phyloP scores from a whole-genome alignment of 768 basidiomycete species.

The Exidia glandulosa region DNA sequence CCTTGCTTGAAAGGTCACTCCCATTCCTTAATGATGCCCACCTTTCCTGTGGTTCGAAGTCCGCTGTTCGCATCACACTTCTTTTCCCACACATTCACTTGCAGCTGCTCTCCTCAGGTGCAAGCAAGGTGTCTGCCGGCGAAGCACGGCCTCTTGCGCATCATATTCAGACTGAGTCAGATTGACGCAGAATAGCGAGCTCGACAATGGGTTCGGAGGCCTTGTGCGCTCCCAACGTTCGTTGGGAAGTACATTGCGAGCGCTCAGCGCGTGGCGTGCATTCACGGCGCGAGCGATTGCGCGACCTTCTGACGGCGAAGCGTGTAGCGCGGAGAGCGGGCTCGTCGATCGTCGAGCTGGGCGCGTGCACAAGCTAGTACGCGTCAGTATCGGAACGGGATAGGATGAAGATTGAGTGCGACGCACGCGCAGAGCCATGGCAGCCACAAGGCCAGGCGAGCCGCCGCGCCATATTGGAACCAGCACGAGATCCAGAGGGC shows the following conservation, averaged over 20 bases:
- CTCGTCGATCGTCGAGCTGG: constrained; percentile 19
- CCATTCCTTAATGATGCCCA: too few relatives aligned
- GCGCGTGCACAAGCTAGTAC: not conserved
- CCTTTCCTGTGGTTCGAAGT: too few relatives aligned
- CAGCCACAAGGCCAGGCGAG: constrained; percentile 25
- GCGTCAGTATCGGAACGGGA: not conserved
- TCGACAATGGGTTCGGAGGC: constrained; percentile 28
- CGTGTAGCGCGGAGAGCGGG: constrained; percentile 26
- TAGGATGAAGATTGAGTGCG: not conserved
- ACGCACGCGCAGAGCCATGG: constrained; percentile 27
- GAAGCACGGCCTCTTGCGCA: too few relatives aligned
- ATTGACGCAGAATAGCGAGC: constrained; percentile 8
- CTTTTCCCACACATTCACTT: too few relatives aligned
- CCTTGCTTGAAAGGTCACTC: too few relatives aligned
- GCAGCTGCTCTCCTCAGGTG: too few relatives aligned
- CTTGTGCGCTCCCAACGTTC: constrained; percentile 30
- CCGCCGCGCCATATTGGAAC: constrained; percentile 36
- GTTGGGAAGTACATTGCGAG: constrained; percentile 36
- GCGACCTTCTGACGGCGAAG: constrained; percentile 30
- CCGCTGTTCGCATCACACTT: too few relatives aligned
- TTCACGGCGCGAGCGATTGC: constrained; percentile 27
- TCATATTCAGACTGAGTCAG: too few relatives aligned
- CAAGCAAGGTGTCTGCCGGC: too few relatives aligned
- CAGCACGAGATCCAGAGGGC: constrained; percentile 31
- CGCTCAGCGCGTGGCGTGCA: constrained; percentile 22